Base-by-base conservation (phyloP, 2,329 filamentous ascomycete genomes). In the Fusarium graminum region DNA sequence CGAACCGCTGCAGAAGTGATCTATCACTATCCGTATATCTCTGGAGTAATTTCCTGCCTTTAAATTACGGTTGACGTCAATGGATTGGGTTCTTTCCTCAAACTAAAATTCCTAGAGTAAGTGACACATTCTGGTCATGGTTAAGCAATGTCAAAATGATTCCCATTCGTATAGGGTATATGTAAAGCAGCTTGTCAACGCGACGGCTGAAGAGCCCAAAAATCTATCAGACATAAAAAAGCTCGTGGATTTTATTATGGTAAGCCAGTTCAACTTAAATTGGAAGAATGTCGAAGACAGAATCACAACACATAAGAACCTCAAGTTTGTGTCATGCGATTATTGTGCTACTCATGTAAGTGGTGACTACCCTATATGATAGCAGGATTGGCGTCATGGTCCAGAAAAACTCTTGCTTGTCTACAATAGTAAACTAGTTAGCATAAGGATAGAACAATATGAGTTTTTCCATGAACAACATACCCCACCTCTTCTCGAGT, bases 391-490 rank as follows among this genome's bases (percentile, higher is more conserved):
- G n/a, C n/a, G 7, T 16, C 9, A 36, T 8, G 8, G 10, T 9
- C 13, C 34, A 36, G 14, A 36, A 36, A 29, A 29, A 3, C 8
- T 29, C 34, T 36, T 16, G 9, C 9, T 5, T n/a, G 8, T 9
- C 7, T 5, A 4, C 1, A 4, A n/a, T n/a, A 36, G 4, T 10
- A 36, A 36, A 36, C 10, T 17, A 17, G 16, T 17, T 9, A 3
- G 6, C 8, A 5, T n/a, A 10, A n/a, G n/a, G 4, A n/a, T n/a
- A 9, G 28, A 1, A 1, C 5, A n/a, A 16, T 9, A 17, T n/a
- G 16, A 10, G 14, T 9, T 36, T 5, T 7, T 36, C 14, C 7
- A n/a, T 8, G 7, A 16, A 36, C 32, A 8, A 5, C 16, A 9
- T 4, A n/a, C n/a, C 4, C n/a, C 2, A 36, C 3, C 7, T n/a